Percentiles rank a stretch among this genome's conserved stretches.
Evolutionary conservation across 257 asterid species (phyloP).

Genomic region (Solanum dulcamara): DNA sequence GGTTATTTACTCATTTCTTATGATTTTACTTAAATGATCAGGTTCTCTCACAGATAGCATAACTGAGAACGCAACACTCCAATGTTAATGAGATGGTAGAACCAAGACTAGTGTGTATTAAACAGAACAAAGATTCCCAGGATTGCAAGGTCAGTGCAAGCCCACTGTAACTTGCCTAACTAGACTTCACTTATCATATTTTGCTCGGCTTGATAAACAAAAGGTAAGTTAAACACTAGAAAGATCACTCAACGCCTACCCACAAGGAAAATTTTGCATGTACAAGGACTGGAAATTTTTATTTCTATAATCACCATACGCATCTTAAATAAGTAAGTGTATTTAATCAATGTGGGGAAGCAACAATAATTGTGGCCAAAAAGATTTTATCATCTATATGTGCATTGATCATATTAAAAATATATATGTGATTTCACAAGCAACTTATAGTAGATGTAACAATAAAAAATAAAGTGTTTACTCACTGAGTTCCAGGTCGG

Average conservation of each 20-base stretch:
- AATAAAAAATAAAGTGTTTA: conserved; percentile 1
- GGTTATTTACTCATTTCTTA: background rate
- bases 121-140: background rate
- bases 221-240: background rate
- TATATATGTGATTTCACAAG: background rate
- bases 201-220: background rate
- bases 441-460: background rate
- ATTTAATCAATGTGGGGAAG: background rate
- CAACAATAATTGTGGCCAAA: background rate
- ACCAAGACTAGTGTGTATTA: background rate
- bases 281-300: background rate
- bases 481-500: conserved; percentile 97
- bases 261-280: background rate
- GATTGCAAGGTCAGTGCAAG: background rate
- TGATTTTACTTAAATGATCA: background rate
- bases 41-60: background rate
- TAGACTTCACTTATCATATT: background rate
- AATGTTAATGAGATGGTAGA: background rate
- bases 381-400: background rate
- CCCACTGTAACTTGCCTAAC: background rate
- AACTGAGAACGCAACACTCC: background rate
- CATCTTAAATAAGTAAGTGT: background rate
- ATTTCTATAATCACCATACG: background rate
- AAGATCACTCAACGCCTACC: background rate
- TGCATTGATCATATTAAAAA: background rate